phyloP scores from a whole-genome alignment of 257 asterid genomes.

The Thymus quinquecostatus region DNA sequence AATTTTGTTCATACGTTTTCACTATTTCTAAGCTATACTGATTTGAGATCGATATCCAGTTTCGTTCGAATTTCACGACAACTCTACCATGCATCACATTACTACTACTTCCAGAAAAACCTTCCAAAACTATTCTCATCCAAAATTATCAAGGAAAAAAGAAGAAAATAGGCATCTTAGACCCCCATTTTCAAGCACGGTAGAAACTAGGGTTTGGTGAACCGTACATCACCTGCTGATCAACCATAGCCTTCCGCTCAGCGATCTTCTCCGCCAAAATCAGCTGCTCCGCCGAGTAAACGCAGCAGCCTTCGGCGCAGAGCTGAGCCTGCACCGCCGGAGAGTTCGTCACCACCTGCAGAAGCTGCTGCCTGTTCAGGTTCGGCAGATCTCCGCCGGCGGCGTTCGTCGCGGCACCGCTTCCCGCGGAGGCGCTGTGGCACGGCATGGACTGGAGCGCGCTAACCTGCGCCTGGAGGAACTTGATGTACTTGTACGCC shows the following conservation, averaged over 20 bases:
- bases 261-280: conserved; percentile 36
- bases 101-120: not conserved
- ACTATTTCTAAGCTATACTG: not conserved
- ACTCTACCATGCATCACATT: not conserved
- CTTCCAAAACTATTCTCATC: not conserved
- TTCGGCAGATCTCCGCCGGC: conserved; percentile 41
- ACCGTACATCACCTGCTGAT: conserved; percentile 27
- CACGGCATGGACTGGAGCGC: conserved; percentile 69
- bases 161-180: not conserved
- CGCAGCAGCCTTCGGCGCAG: conserved; percentile 61
- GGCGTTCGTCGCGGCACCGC: not conserved
- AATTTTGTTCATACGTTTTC: not conserved
- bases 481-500: conserved; percentile 72
- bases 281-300: conserved; percentile 66
- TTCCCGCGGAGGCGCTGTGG: conserved; percentile 22
- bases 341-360: conserved; percentile 65
- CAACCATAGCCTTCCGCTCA: conserved; percentile 38
- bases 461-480: conserved; percentile 74
- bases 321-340: conserved; percentile 61
- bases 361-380: conserved; percentile 69
- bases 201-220: conserved; percentile 30
- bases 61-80: not conserved
- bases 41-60: not conserved
- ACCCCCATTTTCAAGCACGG: conserved; percentile 23
- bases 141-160: not conserved